Percentiles rank a stretch among this genome's conserved stretches.
phyloP scores from a whole-genome alignment of 345 rosid genomes.

The Microthlaspi erraticum region DNA sequence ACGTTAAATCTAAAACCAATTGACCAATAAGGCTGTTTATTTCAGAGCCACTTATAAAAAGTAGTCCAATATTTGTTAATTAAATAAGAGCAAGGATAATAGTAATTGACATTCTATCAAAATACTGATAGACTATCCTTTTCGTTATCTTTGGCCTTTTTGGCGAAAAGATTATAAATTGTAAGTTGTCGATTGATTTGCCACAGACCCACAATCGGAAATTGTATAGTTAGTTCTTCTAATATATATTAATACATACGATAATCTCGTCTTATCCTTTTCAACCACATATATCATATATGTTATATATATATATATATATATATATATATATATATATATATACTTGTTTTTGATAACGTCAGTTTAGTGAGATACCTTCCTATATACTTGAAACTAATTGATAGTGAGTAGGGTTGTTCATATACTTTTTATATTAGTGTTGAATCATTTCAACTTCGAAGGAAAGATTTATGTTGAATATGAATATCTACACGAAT shows the following conservation, averaged over 20 bases:
- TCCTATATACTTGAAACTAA: too few species aligned
- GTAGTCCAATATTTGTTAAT: neutral
- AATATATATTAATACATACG: neutral
- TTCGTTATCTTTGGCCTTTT: slow-evolving; percentile 34
- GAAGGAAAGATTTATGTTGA: neutral
- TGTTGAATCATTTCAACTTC: too few species aligned
- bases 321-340: too few species aligned
- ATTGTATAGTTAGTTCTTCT: neutral
- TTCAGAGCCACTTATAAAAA: neutral
- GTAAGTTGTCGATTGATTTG: slow-evolving; percentile 16
- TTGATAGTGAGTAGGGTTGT: too few species aligned
- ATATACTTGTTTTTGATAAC: too few species aligned
- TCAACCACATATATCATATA: too few species aligned
- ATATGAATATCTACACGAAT: neutral
- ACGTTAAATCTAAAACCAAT: neutral
- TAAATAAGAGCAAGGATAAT: slow-evolving; percentile 5
- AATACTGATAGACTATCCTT: slow-evolving; percentile 24
- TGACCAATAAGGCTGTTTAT: neutral
- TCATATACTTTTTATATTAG: too few species aligned
- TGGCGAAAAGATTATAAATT: slow-evolving; percentile 1
- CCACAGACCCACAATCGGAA: slow-evolving; percentile 8
- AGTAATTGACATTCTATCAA: slow-evolving; percentile 12
- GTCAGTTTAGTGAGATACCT: too few species aligned
- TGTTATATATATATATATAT: too few species aligned
- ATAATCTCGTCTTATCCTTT: too few species aligned